Evolutionary conservation across 1,284 basidiomycete species (phyloP), one percentile per base, ranked within the genome.

Genomic region (Puccinia triticina): DNA sequence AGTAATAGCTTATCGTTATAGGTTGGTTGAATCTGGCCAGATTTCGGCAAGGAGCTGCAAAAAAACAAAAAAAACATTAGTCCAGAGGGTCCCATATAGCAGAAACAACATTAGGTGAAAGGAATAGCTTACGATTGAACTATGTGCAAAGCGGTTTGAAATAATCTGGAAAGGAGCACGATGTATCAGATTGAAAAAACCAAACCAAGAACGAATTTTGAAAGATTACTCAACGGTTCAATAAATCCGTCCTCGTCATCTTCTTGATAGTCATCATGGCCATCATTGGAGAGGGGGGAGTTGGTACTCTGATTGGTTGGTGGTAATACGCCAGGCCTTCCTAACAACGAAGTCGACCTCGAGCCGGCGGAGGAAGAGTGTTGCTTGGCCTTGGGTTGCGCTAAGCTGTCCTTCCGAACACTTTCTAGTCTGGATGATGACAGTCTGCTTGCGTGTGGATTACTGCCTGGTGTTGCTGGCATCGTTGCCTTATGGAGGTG

Each of bases 1-100:
- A 81, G 71, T 55, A 81, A 32, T 29, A 81, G 32, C 34, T 81
- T 81, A n/a, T 81, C 55, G 26, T 81, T 81, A 37, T 81, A 81
- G 29, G 67, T 73, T 3, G 78, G 78, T 66, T 73, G 78, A 16
- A 81, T 81, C n/a, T 69, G 67, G 40, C 78, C 71, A 37, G 78
- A 73, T 21, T 18, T 46, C 55, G 78, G 67, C 18, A 81, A 64
- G 18, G 26, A 67, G 53, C 77, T 79, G n/a, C 18, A 7, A 66
- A 66, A 66, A 66, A 1, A 48, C n/a, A n/a, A 2, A 5, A 46
- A 48, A 67, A 23, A 10, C 29, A 61, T 61, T n/a, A 61, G 4
- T 1, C 32, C 12, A 4, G 11, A 61, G 29, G 29, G 59, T 21
- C 0, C 32, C 8, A n/a, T 10, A 32, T 14, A 37, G 29, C 40